phyloP scores from a whole-genome alignment of 2,329 filamentous ascomycete species.

The Pseudogymnoascus sp. region DNA sequence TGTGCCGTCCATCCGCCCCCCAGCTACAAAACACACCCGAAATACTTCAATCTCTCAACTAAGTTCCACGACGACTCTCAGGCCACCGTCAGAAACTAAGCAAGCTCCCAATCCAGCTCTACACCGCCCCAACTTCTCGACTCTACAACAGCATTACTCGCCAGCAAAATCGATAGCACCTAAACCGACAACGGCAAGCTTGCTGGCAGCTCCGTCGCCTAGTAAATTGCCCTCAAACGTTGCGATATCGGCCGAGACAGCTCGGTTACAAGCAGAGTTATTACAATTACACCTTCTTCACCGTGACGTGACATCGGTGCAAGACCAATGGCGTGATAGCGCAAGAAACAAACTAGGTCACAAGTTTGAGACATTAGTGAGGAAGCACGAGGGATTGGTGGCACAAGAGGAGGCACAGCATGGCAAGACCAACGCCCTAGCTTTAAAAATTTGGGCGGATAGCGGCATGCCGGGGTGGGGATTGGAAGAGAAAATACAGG shows the following conservation, averaged over 20 bases:
- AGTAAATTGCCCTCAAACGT: slow-evolving; percentile 53
- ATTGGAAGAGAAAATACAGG: slow-evolving; percentile 49
- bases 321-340: slow-evolving; percentile 46
- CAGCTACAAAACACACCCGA: slow-evolving; percentile 22
- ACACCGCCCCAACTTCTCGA: slow-evolving; percentile 40
- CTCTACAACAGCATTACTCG: slow-evolving; percentile 58
- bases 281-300: slow-evolving; percentile 58
- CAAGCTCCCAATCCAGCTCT: slow-evolving; percentile 16
- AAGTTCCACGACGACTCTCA: slow-evolving; percentile 18
- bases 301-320: slow-evolving; percentile 39
- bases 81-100: slow-evolving; percentile 15
- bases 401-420: slow-evolving; percentile 37
- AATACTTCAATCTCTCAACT: slow-evolving; percentile 23
- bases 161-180: slow-evolving; percentile 52
- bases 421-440: slow-evolving; percentile 42
- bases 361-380: slow-evolving; percentile 34
- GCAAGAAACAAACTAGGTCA: slow-evolving; percentile 41
- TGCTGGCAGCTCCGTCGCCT: slow-evolving; percentile 51
- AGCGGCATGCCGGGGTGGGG: slow-evolving; percentile 27
- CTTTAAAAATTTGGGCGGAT: slow-evolving; percentile 44
- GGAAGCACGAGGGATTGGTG: slow-evolving; percentile 35
- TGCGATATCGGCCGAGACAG: slow-evolving; percentile 48
- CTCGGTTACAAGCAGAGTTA: slow-evolving; percentile 53
- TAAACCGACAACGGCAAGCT: slow-evolving; percentile 51
- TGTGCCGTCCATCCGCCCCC: slow-evolving; percentile 20